Evolutionary conservation across 345 rosid genomes (phyloP).

Genomic region (Barbarea vulgaris): DNA sequence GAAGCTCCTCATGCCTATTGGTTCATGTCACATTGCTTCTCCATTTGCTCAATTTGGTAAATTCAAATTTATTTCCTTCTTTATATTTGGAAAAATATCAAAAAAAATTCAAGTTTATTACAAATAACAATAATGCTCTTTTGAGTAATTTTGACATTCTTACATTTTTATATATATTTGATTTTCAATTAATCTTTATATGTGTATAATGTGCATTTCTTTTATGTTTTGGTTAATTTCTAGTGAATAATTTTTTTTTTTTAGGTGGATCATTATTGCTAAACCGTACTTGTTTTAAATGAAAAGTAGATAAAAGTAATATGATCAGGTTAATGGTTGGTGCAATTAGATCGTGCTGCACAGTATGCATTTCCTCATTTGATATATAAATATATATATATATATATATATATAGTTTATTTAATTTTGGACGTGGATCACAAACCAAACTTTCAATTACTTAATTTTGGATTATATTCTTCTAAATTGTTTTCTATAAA

Average conservation of each 20-base stretch:
- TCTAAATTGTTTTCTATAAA: background rate
- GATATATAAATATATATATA: background rate
- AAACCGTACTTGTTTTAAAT: background rate
- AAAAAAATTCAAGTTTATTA: no score
- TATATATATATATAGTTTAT: no score
- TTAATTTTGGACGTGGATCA: background rate
- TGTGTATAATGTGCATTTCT: background rate
- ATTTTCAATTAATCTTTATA: no score
- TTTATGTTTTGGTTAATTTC: background rate
- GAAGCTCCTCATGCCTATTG: slow-evolving; percentile 75
- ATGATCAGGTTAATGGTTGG: slow-evolving; percentile 30
- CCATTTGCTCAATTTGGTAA: slow-evolving; percentile 51
- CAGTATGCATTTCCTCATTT: slow-evolving; percentile 16
- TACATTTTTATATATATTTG: background rate
- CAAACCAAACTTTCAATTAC: background rate
- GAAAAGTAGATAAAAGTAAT: background rate
- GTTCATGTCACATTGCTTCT: slow-evolving; percentile 77
- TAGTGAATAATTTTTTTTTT: background rate
- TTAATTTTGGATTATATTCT: background rate
- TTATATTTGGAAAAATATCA: background rate
- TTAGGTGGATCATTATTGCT: background rate
- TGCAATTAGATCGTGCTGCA: slow-evolving; percentile 33
- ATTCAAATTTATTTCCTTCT: background rate
- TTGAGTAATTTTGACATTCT: background rate
- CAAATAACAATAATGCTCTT: background rate